A percentile compares a stretch with the other conserved stretches of the same genome.
Conservation (phyloP, 2,329 filamentous ascomycete species). For the Bertia moriformis region DNA sequence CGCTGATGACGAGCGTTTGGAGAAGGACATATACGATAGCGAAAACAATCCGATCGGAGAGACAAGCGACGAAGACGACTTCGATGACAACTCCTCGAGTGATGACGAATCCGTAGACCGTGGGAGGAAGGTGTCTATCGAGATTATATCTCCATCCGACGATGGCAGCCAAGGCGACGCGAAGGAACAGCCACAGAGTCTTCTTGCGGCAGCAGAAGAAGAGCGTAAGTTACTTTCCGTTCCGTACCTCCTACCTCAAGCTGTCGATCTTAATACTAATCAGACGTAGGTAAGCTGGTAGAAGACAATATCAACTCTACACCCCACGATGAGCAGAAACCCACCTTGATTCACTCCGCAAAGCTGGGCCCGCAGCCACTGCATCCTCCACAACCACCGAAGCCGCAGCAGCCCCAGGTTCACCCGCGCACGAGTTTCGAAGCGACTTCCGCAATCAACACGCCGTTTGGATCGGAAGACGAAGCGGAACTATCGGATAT, state of each 20-base stretch:
- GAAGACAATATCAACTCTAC: background rate
- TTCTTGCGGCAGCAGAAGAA: background rate
- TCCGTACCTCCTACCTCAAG: too few relatives aligned
- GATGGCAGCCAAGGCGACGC: too few relatives aligned
- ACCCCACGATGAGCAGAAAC: background rate
- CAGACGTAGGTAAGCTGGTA: too few relatives aligned
- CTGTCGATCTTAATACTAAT: too few relatives aligned
- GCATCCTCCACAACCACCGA: too few relatives aligned
- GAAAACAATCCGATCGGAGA: background rate
- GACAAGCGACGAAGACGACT: background rate
- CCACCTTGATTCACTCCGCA: background rate
- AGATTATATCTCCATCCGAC: too few relatives aligned
- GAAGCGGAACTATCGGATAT: background rate
- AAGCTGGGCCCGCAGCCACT: background rate
- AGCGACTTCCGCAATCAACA: background rate
- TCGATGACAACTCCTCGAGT: background rate
- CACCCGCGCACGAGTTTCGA: background rate
- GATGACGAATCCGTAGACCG: background rate
- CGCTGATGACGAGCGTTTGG: background rate
- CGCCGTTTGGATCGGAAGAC: background rate
- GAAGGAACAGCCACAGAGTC: too few relatives aligned
- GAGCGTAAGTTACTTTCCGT: background rate
- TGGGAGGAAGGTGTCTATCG: too few relatives aligned
- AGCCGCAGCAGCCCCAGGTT: too few relatives aligned
- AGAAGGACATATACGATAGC: background rate